Percentiles rank a stretch among this genome's conserved stretches.
phyloP scores from a whole-genome alignment of 148 eudicot genomes.

The Fagopyrum esculentum region DNA sequence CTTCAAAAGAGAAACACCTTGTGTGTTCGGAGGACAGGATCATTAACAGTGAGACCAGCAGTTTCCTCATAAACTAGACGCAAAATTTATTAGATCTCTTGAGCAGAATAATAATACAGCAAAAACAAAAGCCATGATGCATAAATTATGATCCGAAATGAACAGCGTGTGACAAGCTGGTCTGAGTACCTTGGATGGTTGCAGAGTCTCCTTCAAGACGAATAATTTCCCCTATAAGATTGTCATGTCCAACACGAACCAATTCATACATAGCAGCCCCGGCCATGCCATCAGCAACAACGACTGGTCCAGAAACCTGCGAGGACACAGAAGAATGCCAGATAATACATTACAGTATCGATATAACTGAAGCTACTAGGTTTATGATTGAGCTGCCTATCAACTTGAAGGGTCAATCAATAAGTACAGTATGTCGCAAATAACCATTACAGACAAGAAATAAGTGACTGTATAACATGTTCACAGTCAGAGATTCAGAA shows the following conservation, averaged over 20 bases:
- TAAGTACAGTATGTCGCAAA: background rate
- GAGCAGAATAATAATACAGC: background rate
- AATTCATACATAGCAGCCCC: slow-evolving; percentile 99
- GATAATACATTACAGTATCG: background rate
- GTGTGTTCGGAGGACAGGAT: slow-evolving; percentile 94
- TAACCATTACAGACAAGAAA: background rate
- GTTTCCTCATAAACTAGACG: slow-evolving; percentile 92
- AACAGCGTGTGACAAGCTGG: background rate
- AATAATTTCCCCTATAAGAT: slow-evolving; percentile 98
- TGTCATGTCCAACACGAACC: slow-evolving; percentile 97
- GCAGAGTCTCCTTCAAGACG: slow-evolving; percentile 99
- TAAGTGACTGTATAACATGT: background rate
- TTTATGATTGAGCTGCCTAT: background rate
- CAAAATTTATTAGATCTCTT: slow-evolving; percentile 1
- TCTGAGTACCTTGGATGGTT: slow-evolving; percentile 79
- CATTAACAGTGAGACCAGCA: slow-evolving; percentile 92
- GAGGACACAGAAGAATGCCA: slow-evolving; percentile 4
- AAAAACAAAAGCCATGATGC: background rate
- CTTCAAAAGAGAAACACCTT: slow-evolving; percentile 42
- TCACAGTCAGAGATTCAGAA: background rate
- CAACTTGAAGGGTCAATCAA: background rate
- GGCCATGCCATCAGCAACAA: slow-evolving; percentile 97
- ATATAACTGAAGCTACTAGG: background rate
- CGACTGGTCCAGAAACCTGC: slow-evolving; percentile 99
- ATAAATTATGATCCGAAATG: background rate